Evolutionary conservation across 1,284 basidiomycete species (phyloP).

Genomic region (Cutaneotrichosporon arboriforme): DNA sequence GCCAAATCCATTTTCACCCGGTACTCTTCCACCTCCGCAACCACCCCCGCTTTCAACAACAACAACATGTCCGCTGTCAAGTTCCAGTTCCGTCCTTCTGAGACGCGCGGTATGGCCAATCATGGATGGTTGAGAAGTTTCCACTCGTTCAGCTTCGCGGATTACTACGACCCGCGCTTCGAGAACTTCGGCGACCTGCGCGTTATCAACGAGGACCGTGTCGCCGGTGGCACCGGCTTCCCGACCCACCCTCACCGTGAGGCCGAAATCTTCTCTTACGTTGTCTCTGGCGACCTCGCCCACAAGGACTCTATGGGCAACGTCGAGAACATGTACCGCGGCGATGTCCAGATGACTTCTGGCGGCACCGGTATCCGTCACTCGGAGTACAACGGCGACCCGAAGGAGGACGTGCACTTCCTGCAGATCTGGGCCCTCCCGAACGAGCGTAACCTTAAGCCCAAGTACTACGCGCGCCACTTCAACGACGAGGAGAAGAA

Average conservation of each 20-base stretch:
- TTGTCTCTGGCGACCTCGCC: slow-evolving; percentile 39
- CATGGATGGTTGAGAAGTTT: slow-evolving; percentile 87
- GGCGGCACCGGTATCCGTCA: slow-evolving; percentile 57
- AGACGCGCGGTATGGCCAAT: slow-evolving; percentile 70
- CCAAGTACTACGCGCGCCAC: slow-evolving; percentile 78
- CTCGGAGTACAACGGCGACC: slow-evolving; percentile 64
- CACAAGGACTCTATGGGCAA: slow-evolving; percentile 82
- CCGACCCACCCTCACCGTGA: slow-evolving; percentile 76
- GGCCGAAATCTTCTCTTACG: slow-evolving; percentile 93
- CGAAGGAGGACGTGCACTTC: slow-evolving; percentile 59
- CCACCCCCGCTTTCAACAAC: neutral
- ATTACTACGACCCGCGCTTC: slow-evolving; percentile 56
- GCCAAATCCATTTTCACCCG: slow-evolving; percentile 1
- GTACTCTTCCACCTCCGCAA: neutral
- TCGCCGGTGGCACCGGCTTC: slow-evolving; percentile 64
- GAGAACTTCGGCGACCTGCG: slow-evolving; percentile 47
- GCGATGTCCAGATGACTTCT: slow-evolving; percentile 84
- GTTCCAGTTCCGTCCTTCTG: slow-evolving; percentile 52
- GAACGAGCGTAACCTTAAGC: slow-evolving; percentile 55
- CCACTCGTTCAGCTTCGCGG: slow-evolving; percentile 73
- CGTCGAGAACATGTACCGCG: slow-evolving; percentile 75
- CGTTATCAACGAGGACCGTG: slow-evolving; percentile 57
- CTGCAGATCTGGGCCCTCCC: slow-evolving; percentile 77
- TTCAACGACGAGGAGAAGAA: slow-evolving; percentile 76
- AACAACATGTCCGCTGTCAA: slow-evolving; percentile 2